Evolutionary conservation across 73 alveolate genomes (phyloP).

Genomic region (Paramecium bursaria): DNA sequence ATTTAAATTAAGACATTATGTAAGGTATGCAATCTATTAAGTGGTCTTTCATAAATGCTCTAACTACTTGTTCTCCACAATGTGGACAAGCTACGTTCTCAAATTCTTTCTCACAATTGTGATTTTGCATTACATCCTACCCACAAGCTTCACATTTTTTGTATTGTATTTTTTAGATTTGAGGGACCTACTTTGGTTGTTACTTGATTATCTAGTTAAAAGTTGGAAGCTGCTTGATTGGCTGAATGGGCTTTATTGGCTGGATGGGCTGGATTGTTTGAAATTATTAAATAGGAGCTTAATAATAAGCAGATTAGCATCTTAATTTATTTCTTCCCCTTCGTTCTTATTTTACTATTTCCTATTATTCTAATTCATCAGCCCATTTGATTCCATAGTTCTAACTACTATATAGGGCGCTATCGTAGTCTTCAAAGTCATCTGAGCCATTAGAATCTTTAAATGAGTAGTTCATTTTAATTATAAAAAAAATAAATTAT

Average conservation of each 20-base stretch:
- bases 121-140: neutral
- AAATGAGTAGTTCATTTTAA: too few species aligned
- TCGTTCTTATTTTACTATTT: too few species aligned
- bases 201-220: too few species aligned
- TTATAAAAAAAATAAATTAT: too few species aligned
- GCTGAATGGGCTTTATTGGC: neutral
- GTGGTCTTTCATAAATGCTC: slow-evolving; percentile 22
- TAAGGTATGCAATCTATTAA: slow-evolving; percentile 10
- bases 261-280: neutral
- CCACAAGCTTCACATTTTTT: neutral
- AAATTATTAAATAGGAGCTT: neutral
- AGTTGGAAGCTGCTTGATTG: neutral
- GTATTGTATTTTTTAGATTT: neutral
- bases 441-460: too few species aligned
- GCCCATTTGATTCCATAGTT: too few species aligned
- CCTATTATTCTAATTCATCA: too few species aligned
- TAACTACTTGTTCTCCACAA: slow-evolving; percentile 8
- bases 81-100: slow-evolving; percentile 14
- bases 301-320: neutral
- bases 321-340: too few species aligned
- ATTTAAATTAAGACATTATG: neutral
- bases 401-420: too few species aligned
- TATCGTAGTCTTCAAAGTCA: too few species aligned
- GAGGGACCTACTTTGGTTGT: too few species aligned
- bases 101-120: slow-evolving; percentile 23